Evolutionary conservation across 2,329 filamentous ascomycete genomes (phyloP), one percentile per base, ranked within the genome.

Genomic region (Fusarium tjaetaba): DNA sequence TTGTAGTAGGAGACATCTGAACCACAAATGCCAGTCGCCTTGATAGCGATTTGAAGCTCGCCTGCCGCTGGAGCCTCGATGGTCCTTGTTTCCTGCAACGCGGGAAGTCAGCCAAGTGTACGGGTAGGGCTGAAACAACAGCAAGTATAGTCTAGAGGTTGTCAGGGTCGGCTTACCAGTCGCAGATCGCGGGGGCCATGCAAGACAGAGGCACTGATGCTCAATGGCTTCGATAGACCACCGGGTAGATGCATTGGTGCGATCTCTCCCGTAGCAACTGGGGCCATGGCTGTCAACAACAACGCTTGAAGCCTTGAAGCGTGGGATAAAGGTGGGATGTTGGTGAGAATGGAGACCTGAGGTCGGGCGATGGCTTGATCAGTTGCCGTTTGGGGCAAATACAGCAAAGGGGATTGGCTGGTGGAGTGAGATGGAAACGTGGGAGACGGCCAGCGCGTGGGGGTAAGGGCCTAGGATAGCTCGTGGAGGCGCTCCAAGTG

Each of bases 1-100:
- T 89, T 92, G 84, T 92, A 93, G 81, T 93, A 93, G 60, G 89
- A 90, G 61, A 92, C 88, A 80, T 93, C 91, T 13, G 90, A 92
- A 63, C 91, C 91, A 80, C 91, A 93, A 76, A 93, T 90, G 42
- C 91, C 91, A 30, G 91, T 93, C 11, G 88, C 87, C 76, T 88
- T 88, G 80, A 93, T 85, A 74, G 89, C 86, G 76, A 93, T 86
- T 81, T 93, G 91, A 62, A 93, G 85, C 78, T 93, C 90, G 61
- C 85, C 87, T 32, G 77, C 71, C 30, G 77, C 80, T 11, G 87
- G 87, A 14, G 84, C 82, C 49, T 86, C 83, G 41, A 90, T 85
- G 42, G 65, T 85, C 77, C 87, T 84, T 46, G 81, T 80, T 80
- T 90, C 88, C 88, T 90, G 71, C 57, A 64, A 18, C 55, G n/a